A percentile compares a stretch with the other conserved stretches of the same genome.
Evolutionary conservation across 768 basidiomycete genomes (phyloP).

Genomic region (Chalciporus pseudorubinellus): DNA sequence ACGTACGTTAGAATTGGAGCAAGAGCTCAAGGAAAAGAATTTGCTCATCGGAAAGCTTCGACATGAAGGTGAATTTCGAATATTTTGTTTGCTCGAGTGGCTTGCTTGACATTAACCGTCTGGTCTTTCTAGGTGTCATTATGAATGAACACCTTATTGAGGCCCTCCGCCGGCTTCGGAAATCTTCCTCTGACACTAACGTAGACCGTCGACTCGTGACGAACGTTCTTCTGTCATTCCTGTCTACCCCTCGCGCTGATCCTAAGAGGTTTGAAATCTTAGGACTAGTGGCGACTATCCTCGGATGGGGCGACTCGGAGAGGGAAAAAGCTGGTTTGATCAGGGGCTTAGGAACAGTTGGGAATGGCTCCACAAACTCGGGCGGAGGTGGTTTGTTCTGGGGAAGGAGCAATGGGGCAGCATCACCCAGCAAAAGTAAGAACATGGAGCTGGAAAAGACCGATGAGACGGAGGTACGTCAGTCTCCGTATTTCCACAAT

Average conservation of each 20-base stretch:
- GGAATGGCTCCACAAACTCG: conserved; percentile 13
- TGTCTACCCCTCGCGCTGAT: conserved; percentile 88
- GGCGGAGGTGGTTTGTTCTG: conserved; percentile 22
- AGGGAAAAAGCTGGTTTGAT: conserved; percentile 79
- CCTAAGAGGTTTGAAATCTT: conserved; percentile 97
- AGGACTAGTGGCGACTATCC: conserved; percentile 77
- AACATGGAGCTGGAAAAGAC: conserved; percentile 66
- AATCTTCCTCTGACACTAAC: conserved; percentile 78
- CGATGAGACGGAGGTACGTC: conserved; percentile 77
- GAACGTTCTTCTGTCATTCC: conserved; percentile 88
- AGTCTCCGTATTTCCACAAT: not conserved
- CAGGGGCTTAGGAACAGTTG: conserved; percentile 43
- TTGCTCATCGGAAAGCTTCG: conserved; percentile 92
- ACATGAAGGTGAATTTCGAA: conserved; percentile 90
- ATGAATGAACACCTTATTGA: conserved; percentile 98
- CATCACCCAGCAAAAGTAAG: conserved; percentile 36
- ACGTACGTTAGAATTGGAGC: conserved; percentile 71
- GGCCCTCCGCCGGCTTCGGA: conserved; percentile 90
- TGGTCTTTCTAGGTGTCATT: conserved; percentile 67
- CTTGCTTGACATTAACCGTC: not conserved
- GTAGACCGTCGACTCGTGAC: conserved; percentile 94
- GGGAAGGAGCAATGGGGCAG: conserved; percentile 23
- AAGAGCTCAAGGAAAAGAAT: conserved; percentile 94
- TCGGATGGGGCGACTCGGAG: conserved; percentile 91
- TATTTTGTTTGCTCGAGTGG: conserved; percentile 6